Base-by-base conservation (phyloP, 2,329 filamentous ascomycete species). In the Penicillium sumatraense region DNA sequence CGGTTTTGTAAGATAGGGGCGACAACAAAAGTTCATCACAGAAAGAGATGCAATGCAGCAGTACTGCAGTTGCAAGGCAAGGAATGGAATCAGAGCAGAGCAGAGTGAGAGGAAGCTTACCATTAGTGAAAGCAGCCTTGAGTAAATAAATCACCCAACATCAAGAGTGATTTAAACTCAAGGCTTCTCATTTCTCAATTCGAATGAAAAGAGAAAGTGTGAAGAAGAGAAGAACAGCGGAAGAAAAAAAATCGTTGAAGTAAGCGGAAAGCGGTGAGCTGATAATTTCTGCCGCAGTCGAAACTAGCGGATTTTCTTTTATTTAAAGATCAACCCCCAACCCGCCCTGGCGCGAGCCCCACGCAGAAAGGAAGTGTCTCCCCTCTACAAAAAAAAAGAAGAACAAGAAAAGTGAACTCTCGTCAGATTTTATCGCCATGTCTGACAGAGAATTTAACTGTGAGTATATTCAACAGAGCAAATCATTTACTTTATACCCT, bases 21-120 rank as follows among this genome's bases (percentile, higher is more conserved):
- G 83, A 85, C 82, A 85, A 80, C 75, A 73, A 57, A 75, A 63
- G 76, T 80, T 85, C 83, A 85, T 85, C 82, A 82, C 78, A 61
- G 68, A 72, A 59, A 56, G 21, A 13, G 27, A 29, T 31, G 29
- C 29, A 31, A 13, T 42, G 11, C 7, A 26, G 38, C 36, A 48
- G 20, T 33, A 50, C 31, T 16, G n/a, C 14, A 11, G 24, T 2
- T 27, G 26, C 24, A 21, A 54, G 44, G 42, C 35, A 57, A 26
- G 49, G 20, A 38, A 52, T 26, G 54, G 56, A n/a, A 31, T 10
- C 1, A n/a, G 29, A 31, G 29, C 10, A 14, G 11, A 31, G 29
- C 9, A 31, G 29, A n/a, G 31, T 52, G n/a, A 51, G n/a, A 41
- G 23, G 11, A 24, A 59, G 62, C 69, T 64, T 69, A 75, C 71